Evolutionary conservation across 352 stramenopile species (phyloP).

Genomic region (Pythium utonaiense): DNA sequence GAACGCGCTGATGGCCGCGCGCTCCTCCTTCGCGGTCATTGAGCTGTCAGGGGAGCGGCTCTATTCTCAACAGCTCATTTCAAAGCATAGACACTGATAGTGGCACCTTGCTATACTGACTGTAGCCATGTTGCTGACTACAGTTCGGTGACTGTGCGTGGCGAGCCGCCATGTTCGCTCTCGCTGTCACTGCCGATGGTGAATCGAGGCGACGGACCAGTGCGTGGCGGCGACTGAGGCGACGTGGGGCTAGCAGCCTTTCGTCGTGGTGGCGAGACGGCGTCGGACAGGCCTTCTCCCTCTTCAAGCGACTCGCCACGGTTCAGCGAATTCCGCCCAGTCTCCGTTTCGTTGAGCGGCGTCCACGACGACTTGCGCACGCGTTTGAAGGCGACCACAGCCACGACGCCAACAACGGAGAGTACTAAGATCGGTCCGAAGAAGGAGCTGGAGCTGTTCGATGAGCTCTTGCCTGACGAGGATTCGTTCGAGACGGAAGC

Average conservation of each 20-base stretch:
- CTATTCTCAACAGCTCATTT: not conserved
- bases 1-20: conserved; percentile 28
- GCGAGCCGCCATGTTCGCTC: conserved; percentile 23
- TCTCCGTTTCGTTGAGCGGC: conserved; percentile 26
- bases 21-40: not conserved
- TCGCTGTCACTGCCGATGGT: conserved; percentile 31
- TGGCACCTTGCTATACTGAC: conserved; percentile 15
- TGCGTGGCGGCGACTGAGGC: conserved; percentile 11
- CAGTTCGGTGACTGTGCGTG: conserved; percentile 14
- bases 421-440: conserved; percentile 52
- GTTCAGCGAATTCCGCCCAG: conserved; percentile 8
- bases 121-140: conserved; percentile 19
- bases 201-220: conserved; percentile 16
- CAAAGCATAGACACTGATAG: not conserved
- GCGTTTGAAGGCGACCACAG: conserved; percentile 52
- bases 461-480: conserved; percentile 19
- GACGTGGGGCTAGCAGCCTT: conserved; percentile 17
- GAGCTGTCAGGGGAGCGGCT: not conserved
- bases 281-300: not conserved
- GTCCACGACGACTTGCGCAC: conserved; percentile 45
- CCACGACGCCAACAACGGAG: conserved; percentile 49
- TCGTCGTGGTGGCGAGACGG: conserved; percentile 14
- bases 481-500: conserved; percentile 10
- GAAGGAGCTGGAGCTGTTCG: conserved; percentile 28
- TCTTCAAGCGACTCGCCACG: conserved; percentile 15